Evolutionary conservation across 306 rosid species (phyloP).

Genomic region (Adenanthera pavonina): DNA sequence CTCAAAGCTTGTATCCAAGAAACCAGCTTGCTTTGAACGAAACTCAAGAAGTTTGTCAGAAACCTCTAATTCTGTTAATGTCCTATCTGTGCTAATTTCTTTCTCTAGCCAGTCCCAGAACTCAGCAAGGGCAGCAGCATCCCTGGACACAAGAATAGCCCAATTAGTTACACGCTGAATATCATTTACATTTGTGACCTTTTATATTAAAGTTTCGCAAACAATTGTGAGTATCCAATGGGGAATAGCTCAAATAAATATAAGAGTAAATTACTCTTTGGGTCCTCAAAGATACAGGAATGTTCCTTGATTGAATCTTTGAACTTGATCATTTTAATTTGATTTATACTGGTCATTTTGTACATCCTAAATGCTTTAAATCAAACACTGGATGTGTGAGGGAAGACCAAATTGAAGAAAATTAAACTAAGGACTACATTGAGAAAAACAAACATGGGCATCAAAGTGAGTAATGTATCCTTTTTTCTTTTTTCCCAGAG

Average conservation of each 20-base stretch:
- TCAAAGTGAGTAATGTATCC: not conserved
- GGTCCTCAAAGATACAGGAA: conserved; percentile 1
- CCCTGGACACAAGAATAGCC: conserved; percentile 64
- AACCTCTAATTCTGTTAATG: conserved; percentile 80
- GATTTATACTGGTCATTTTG: not conserved
- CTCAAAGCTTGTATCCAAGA: conserved; percentile 92
- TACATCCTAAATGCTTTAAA: not conserved
- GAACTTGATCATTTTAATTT: not conserved
- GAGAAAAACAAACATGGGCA: not conserved
- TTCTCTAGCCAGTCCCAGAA: conserved; percentile 96
- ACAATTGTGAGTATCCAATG: conserved; percentile 29
- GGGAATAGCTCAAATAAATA: conserved; percentile 2
- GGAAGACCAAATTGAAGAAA: not conserved
- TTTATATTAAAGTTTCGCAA: conserved; percentile 17
- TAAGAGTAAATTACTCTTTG: conserved; percentile 7
- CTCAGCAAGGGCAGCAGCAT: conserved; percentile 90
- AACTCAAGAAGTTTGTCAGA: conserved; percentile 89
- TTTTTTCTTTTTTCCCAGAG: not conserved
- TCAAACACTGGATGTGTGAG: not conserved
- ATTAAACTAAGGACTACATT: not conserved
- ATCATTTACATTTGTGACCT: conserved; percentile 10
- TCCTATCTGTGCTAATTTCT: conserved; percentile 59
- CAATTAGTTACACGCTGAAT: conserved; percentile 32
- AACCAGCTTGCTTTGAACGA: conserved; percentile 87
- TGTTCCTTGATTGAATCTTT: not conserved